Evolutionary conservation across 805 yeast species (phyloP).

Genomic region (Ogataea methylovora): DNA sequence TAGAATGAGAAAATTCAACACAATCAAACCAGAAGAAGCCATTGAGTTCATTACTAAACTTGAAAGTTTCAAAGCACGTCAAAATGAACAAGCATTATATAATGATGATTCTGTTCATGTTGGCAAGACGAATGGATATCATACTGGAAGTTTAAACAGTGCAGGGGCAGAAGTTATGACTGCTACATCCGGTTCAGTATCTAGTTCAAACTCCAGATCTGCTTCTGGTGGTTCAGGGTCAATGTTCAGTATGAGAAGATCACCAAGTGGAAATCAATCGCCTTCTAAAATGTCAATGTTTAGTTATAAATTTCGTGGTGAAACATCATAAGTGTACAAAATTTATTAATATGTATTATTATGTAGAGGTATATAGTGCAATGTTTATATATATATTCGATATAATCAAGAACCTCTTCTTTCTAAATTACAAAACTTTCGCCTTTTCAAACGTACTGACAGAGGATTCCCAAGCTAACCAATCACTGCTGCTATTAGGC

Average conservation of each 20-base stretch:
- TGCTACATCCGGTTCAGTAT: no score
- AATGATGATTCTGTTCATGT: no score
- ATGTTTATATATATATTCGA: background rate
- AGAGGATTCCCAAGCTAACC: constrained; percentile 78
- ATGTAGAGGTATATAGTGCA: background rate
- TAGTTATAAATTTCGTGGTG: constrained; percentile 1
- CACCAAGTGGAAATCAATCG: constrained; percentile 1
- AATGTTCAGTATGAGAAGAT: constrained; percentile 19
- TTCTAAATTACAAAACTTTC: background rate
- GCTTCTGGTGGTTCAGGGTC: constrained; percentile 4
- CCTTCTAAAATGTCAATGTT: background rate
- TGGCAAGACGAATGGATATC: no score
- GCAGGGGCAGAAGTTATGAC: no score
- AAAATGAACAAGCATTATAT: constrained; percentile 1
- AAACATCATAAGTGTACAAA: no score
- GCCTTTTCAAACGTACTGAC: background rate
- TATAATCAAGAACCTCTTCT: no score
- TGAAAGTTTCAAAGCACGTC: constrained; percentile 17
- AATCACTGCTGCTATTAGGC: constrained; percentile 82
- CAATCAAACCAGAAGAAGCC: constrained; percentile 71
- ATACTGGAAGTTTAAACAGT: constrained; percentile 4
- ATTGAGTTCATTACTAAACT: constrained; percentile 49
- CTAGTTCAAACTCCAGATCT: background rate
- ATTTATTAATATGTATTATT: background rate
- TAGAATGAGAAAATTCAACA: constrained; percentile 61